Evolutionary conservation across 148 eudicot genomes (phyloP).

Genomic region (Selenicereus undatus): DNA sequence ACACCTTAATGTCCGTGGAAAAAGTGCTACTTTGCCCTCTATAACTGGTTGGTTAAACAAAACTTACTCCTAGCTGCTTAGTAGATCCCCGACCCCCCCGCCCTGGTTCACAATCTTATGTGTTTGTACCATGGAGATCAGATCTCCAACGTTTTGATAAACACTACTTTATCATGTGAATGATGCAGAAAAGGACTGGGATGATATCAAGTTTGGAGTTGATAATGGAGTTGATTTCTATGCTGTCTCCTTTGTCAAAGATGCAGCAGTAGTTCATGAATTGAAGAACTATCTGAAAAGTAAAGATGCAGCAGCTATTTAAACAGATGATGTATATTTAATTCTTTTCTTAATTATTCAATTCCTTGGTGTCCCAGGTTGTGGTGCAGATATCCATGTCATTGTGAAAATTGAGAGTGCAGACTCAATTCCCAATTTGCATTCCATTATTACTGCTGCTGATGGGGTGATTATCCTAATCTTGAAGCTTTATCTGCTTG

Average conservation of each 20-base stretch:
- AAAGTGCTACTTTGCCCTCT: constrained; percentile 97
- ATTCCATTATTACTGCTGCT: constrained; percentile 78
- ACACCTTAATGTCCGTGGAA: constrained; percentile 94
- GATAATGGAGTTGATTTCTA: constrained; percentile 90
- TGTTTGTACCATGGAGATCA: not conserved
- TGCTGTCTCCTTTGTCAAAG: constrained; percentile 99
- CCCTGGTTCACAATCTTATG: not conserved
- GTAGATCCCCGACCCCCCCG: not conserved
- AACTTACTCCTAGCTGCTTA: not conserved
- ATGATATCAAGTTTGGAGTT: constrained; percentile 98
- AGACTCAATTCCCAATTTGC: constrained; percentile 72
- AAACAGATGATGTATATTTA: not conserved
- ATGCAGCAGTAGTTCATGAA: constrained; percentile 92
- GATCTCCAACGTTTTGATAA: not conserved
- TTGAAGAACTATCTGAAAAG: constrained; percentile 87
- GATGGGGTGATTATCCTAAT: constrained; percentile 61
- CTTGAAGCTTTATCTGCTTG: not conserved
- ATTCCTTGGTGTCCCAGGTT: constrained; percentile 42
- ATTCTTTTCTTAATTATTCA: constrained; percentile 1
- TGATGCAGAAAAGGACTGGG: constrained; percentile 96
- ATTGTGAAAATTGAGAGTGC: constrained; percentile 89
- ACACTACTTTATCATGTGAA: constrained; percentile 12
- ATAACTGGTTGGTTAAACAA: constrained; percentile 64
- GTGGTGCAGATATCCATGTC: constrained; percentile 90
- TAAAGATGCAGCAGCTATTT: constrained; percentile 25